phyloP scores from a whole-genome alignment of 192 early-diverging fungal genomes.

The Umbelopsis ramanniana region DNA sequence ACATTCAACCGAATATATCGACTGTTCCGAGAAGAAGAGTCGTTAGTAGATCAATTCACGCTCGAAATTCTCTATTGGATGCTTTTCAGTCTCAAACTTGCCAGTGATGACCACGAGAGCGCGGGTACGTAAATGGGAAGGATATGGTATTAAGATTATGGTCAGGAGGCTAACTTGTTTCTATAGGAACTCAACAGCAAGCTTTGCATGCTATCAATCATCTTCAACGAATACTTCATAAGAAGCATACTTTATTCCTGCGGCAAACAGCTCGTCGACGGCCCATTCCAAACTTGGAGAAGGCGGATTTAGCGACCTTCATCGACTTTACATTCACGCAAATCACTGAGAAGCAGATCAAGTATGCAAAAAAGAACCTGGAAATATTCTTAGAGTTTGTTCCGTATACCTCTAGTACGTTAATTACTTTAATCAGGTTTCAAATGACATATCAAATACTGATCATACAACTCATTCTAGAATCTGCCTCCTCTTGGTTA shows the following conservation, averaged over 20 bases:
- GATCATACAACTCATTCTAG: not conserved
- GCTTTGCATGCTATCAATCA: conserved; percentile 57
- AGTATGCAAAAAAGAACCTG: conserved; percentile 68
- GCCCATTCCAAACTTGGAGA: conserved; percentile 48
- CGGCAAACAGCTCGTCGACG: conserved; percentile 44
- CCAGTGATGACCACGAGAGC: conserved; percentile 63
- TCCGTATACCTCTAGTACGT: conserved; percentile 48
- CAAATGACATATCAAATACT: not conserved
- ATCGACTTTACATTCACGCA: conserved; percentile 65
- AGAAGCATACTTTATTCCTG: conserved; percentile 57
- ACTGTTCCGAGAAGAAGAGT: conserved; percentile 65
- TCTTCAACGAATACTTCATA: conserved; percentile 62
- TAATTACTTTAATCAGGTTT: not conserved
- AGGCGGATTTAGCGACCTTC: conserved; percentile 50
- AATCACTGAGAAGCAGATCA: conserved; percentile 49
- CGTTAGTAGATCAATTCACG: conserved; percentile 67
- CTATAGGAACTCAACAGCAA: conserved; percentile 56
- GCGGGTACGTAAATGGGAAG: conserved; percentile 42
- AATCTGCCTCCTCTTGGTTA: conserved; percentile 18
- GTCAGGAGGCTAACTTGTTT: too few species aligned
- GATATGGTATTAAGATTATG: too few species aligned
- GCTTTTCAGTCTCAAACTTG: conserved; percentile 61
- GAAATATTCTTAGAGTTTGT: conserved; percentile 65
- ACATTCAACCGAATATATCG: conserved; percentile 75
- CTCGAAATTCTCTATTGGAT: conserved; percentile 74